A percentile compares a stretch with the other conserved stretches of the same genome.
phyloP scores from a whole-genome alignment of 2,329 filamentous ascomycete species.

The Monilinia aucupariae region DNA sequence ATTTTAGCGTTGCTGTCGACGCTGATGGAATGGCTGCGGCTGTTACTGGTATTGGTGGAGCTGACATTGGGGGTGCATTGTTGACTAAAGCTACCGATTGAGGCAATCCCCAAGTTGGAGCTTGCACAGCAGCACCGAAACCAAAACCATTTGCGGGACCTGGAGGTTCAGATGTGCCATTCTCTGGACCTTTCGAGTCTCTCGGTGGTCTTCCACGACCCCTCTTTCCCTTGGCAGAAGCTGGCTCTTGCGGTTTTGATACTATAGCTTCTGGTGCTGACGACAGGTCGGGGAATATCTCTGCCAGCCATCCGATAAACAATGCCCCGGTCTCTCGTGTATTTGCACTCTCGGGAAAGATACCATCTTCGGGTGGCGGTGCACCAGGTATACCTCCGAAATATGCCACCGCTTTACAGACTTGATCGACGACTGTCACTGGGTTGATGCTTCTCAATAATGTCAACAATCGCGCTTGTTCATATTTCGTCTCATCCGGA shows the following conservation, averaged over 20 bases:
- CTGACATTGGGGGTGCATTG: conserved; percentile 22
- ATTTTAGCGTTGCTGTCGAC: conserved; percentile 4
- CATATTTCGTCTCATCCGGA: conserved; percentile 49
- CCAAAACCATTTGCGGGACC: conserved; percentile 34
- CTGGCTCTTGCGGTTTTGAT: conserved; percentile 8
- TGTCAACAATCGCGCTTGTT: conserved; percentile 55
- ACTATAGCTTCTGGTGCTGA: conserved; percentile 22
- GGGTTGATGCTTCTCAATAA: conserved; percentile 53
- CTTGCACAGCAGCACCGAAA: conserved; percentile 30
- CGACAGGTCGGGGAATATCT: conserved; percentile 50
- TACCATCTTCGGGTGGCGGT: conserved; percentile 45
- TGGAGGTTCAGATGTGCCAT: conserved; percentile 24
- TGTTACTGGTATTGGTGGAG: conserved; percentile 16
- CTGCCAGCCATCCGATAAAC: conserved; percentile 57
- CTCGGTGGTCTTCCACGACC: conserved; percentile 30
- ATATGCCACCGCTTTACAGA: conserved; percentile 58
- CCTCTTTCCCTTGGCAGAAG: conserved; percentile 19
- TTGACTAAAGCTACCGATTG: conserved; percentile 30
- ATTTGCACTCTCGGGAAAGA: conserved; percentile 51
- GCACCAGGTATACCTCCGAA: conserved; percentile 56
- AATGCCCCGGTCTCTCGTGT: conserved; percentile 53
- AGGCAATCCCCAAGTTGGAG: conserved; percentile 32
- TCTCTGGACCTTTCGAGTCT: conserved; percentile 21
- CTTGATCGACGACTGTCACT: conserved; percentile 52
- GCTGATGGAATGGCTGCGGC: neutral